Evolutionary conservation across 768 basidiomycete genomes (phyloP).

Genomic region (Trametes sanguinea): DNA sequence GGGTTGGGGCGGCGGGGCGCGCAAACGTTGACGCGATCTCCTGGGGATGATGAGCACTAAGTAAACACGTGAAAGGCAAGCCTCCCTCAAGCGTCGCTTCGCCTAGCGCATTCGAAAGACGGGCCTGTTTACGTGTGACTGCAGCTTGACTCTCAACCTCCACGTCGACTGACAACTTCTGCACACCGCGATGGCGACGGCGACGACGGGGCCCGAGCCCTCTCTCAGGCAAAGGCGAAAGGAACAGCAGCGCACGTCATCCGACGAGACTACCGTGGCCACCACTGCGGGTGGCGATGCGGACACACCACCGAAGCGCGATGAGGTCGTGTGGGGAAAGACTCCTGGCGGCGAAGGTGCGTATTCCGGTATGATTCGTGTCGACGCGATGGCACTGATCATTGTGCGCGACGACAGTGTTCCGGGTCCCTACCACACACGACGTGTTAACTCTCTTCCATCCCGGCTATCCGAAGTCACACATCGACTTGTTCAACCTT

Average conservation of each 20-base stretch:
- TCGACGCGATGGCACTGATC: neutral
- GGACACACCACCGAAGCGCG: conserved; percentile 25
- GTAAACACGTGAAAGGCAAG: conserved; percentile 9
- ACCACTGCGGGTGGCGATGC: conserved; percentile 1
- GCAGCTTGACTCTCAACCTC: conserved; percentile 3
- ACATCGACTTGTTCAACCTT: conserved; percentile 87
- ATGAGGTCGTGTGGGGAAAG: conserved; percentile 86
- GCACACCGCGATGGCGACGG: conserved; percentile 14
- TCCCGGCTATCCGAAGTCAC: conserved; percentile 81
- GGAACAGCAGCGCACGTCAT: conserved; percentile 5
- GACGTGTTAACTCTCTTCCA: conserved; percentile 88
- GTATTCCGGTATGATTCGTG: conserved; percentile 17
- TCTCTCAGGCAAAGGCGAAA: conserved; percentile 26
- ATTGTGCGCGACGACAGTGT: conserved; percentile 55
- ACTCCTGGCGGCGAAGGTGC: conserved; percentile 78
- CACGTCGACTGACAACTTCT: neutral
- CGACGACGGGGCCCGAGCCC: conserved; percentile 18
- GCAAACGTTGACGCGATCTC: conserved; percentile 9
- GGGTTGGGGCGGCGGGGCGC: conserved; percentile 1
- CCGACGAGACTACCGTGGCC: conserved; percentile 13
- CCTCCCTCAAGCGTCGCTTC: neutral
- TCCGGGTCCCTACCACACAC: conserved; percentile 90
- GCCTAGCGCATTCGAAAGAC: neutral
- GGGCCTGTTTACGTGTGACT: conserved; percentile 13
- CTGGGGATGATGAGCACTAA: neutral